Conservation (phyloP, 257 asterid species). For the Solanum raphanifolium region DNA sequence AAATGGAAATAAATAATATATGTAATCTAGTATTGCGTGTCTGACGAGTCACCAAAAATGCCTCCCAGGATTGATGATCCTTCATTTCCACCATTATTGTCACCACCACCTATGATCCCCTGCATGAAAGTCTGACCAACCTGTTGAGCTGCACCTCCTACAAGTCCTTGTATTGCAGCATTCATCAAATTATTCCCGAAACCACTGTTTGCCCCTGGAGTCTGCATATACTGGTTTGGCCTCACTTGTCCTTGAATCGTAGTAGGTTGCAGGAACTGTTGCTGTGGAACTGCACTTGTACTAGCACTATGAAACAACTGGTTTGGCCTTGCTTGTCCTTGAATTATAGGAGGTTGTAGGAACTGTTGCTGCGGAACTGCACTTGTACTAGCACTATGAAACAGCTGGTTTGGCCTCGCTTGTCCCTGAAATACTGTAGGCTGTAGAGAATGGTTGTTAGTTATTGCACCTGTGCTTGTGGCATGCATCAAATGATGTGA, state of each 20-base stretch:
- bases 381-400: neutral
- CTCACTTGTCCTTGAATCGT: neutral
- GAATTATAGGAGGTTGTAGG: neutral
- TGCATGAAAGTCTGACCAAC: conserved; percentile 28
- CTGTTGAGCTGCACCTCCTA: conserved; percentile 36
- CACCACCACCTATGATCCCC: conserved; percentile 12
- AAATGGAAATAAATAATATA: neutral
- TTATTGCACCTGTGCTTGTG: neutral
- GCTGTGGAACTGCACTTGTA: neutral
- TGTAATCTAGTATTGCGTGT: conserved; percentile 1
- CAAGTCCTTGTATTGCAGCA: conserved; percentile 12
- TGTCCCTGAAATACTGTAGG: neutral
- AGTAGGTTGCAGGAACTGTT: neutral
- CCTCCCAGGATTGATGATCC: neutral
- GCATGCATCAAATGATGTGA: neutral
- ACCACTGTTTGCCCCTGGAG: neutral
- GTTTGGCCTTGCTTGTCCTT: neutral
- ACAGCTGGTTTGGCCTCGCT: neutral
- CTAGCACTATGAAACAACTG: neutral
- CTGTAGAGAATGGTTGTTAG: neutral
- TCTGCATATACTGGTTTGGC: conserved; percentile 7
- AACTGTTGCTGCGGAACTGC: neutral
- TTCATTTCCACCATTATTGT: conserved; percentile 5
- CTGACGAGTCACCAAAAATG: conserved; percentile 1
- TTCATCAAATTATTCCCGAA: neutral